Base-by-base conservation (phyloP, 129 eudicot genomes). In the Dittrichia graveolens region DNA sequence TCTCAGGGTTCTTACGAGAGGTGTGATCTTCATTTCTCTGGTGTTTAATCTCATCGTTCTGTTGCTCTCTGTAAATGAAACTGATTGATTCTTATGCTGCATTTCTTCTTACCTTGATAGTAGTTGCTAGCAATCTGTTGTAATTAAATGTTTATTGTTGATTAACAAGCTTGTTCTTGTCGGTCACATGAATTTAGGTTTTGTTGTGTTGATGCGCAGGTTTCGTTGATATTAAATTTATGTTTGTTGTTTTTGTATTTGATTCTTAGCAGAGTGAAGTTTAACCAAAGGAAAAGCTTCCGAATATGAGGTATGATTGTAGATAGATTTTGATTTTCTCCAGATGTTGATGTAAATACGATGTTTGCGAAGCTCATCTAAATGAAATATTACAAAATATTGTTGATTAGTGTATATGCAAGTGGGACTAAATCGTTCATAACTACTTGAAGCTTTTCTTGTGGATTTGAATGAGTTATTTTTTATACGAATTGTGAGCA, bases 291-390 rank as follows among this genome's bases (percentile, higher is more conserved):
- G 53, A 47, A 8, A 16, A 54, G 46, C 11, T 49, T 65, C 16
- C 58, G 18, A 65, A 59, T 37, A 81, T 81, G 85, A 81, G 85
- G 85, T 81, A 76, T 75, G 69, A 47, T 74, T 38, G 7, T 46
- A 72, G 45, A 72, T 44, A 46, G 13, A 19, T 15, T 10, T 57
- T 48, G 57, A 38, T 15, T 46, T 16, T 3, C 3, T 57, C 15
- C n/a, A 5, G 39, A 35, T 61, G 50, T 8, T 73, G 15, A 12
- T 15, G 1, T 3, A 40, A 38, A 8, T 24, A 10, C 16, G 16
- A 2, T 11, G 47, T 40, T 16, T 46, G 0, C 10, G 10, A 0
- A 35, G 39, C 57, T 45, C 38, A 12, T 24, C 15, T 44, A 45
- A 15, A 4, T 31, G 10, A 9, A 6, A 4, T 39, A 11, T 6